Evolutionary conservation across 2,329 filamentous ascomycete species (phyloP), one percentile per base, ranked within the genome.

Genomic region (Botryotinia calthae): DNA sequence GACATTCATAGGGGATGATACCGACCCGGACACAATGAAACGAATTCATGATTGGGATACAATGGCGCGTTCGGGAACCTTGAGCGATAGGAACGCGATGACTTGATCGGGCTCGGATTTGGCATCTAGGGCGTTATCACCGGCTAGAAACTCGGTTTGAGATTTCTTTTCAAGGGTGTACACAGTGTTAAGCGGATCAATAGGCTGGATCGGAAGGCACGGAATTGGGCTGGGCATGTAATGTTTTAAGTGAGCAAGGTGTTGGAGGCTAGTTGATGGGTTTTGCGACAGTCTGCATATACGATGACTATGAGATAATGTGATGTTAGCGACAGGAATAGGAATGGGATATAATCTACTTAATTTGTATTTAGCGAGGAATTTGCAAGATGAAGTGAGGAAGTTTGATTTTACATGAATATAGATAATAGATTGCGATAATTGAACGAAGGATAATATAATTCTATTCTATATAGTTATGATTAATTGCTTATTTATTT

Each of bases 1-100:
- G 95, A 98, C 95, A 0, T 94, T 98, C 82, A 87, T 98, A 31
- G 94, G 93, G 4, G 80, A 81, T 73, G 80, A 81, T 44, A 77
- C 78, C 59, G 80, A 81, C 56, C 78, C 79, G 10, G 79, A 79
- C 4, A 65, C 81, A 2, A 69, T 78, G n/a, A 77, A 75, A 59
- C 76, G 79, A 2, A 78, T 80, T 51, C 77, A 80, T 51, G 77
- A 79, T 31, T 81, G 80, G 80, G 79, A 81, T 37, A 68, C 73
- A 2, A 78, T 79, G 73, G 78, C 78, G 28, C 78, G 76, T 56
- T 77, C 74, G 46, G 76, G 76, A 2, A 75, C 70, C 3, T 62
- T 76, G 6, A 71, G 70, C 48, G 70, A 67, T 22, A 67, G 65
- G 61, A 51, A 71, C 28, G 48, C 48, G 37, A 65, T 73, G 42